Base-by-base conservation (phyloP, 805 yeast species). In the Sungouiozyma intestinalis region DNA sequence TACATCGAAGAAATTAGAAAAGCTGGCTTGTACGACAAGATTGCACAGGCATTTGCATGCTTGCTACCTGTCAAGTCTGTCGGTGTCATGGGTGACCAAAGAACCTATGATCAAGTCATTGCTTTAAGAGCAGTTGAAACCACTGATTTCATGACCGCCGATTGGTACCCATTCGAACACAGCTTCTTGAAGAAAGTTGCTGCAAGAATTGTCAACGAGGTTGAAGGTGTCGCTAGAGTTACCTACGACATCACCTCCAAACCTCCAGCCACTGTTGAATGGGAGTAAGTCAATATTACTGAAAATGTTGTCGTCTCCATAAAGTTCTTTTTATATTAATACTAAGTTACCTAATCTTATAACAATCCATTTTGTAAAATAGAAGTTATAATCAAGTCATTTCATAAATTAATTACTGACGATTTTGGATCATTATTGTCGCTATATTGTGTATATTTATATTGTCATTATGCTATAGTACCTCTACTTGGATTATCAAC, bases 241-340 rank as follows among this genome's bases (percentile, higher is more conserved):
- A 92, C 95, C 43, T 92, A 92, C 67, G 99, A 92, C 66, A 88
- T 92, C 65, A 92, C 98, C 47, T 87, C 97, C 47, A 92, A 92
- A 72, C 99, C 99, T 44, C 99, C 99, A 48, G 98, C 99, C 47
- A 92, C 99, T 47, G 98, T 92, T 54, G 99, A 92, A 67, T 92
- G 97, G 98, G 98, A 92, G 71, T 90, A 81, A 58, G 45, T 43
- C n/a, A 15, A 17, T n/a, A 16, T 40, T 39, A 14, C 5, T 11
- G 19, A 11, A 35, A 35, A 35, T 3, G 3, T 34, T 34, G 18
- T 4, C 8, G 6, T 13, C 19, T 18, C 38, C 17, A 19, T 35
- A 14, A 17, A 35, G 36, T 15, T 20, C 39, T n/a, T 27, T 29
- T 19, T 32, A 9, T n/a, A 24, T 24, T 24, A 24, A 11, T 24